phyloP scores from a whole-genome alignment of 2,329 filamentous ascomycete species.

The Cryphonectria parasitica region DNA sequence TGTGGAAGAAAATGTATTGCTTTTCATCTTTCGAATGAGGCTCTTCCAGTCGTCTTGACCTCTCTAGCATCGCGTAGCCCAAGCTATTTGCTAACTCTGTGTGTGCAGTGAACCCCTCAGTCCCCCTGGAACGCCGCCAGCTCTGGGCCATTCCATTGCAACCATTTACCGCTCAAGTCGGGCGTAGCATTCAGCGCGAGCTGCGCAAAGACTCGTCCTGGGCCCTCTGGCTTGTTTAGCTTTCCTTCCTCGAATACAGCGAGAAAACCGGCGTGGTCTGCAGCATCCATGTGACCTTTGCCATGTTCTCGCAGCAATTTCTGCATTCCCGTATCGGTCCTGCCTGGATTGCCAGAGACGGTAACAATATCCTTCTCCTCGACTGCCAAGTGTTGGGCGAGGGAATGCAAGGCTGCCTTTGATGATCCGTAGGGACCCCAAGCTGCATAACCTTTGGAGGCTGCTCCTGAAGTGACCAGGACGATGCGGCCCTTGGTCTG shows the following conservation, averaged over 20 bases:
- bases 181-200: conserved; percentile 68
- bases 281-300: conserved; percentile 52
- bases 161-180: conserved; percentile 75
- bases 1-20: conserved; percentile 70
- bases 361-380: conserved; percentile 80
- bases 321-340: conserved; percentile 91
- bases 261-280: conserved; percentile 70
- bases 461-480: conserved; percentile 80
- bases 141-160: conserved; percentile 63
- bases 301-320: conserved; percentile 71
- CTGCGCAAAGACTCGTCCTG: conserved; percentile 83
- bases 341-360: conserved; percentile 75
- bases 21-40: conserved; percentile 88
- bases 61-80: conserved; percentile 31
- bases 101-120: conserved; percentile 20
- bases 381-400: conserved; percentile 70
- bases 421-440: conserved; percentile 84
- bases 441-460: conserved; percentile 64
- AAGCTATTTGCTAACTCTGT: conserved; percentile 31
- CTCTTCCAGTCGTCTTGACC: conserved; percentile 38
- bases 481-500: conserved; percentile 72
- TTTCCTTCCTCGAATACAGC: conserved; percentile 70
- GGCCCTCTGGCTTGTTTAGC: conserved; percentile 80
- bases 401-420: conserved; percentile 83
- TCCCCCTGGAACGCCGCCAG: conserved; percentile 57